Percentiles rank a stretch among this genome's conserved stretches.
Conservation (phyloP, 2,329 filamentous ascomycete species). For the Chaetomium strumarium region DNA sequence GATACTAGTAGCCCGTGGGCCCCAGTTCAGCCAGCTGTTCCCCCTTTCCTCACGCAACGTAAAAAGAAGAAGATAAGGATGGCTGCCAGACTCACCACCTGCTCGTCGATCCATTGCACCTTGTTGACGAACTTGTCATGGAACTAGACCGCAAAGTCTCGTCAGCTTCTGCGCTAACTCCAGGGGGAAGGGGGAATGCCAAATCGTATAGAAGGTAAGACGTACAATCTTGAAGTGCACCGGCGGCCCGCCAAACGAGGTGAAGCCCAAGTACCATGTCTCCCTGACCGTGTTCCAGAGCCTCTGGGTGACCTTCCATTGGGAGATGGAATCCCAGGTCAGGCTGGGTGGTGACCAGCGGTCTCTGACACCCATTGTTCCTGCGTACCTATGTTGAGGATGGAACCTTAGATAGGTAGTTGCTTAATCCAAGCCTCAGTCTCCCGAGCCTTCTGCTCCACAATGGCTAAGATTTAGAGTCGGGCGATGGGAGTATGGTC, state of each 20-base stretch:
- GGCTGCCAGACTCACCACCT: slow-evolving; percentile 34
- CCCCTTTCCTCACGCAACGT: background rate
- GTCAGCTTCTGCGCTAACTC: background rate
- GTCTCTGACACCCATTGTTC: background rate
- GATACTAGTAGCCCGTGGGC: slow-evolving; percentile 24
- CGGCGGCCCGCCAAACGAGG: slow-evolving; percentile 60
- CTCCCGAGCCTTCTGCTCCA: no score
- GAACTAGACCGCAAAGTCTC: slow-evolving; percentile 39
- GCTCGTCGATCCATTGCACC: slow-evolving; percentile 61
- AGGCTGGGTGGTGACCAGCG: background rate
- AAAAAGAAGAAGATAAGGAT: no score
- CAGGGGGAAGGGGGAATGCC: background rate
- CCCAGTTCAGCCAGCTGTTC: slow-evolving; percentile 40
- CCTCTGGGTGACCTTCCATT: background rate
- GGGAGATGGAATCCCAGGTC: background rate
- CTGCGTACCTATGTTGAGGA: no score
- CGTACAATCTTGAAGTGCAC: slow-evolving; percentile 60
- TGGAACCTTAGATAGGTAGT: no score
- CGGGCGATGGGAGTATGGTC: no score
- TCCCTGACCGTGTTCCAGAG: slow-evolving; percentile 18
- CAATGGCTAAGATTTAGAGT: no score
- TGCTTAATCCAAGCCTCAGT: no score
- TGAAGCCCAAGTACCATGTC: slow-evolving; percentile 59
- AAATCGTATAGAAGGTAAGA: slow-evolving; percentile 24
- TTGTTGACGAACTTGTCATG: slow-evolving; percentile 56